Conservation (phyloP, 805 yeast genomes). For the Starmera dryadoides region DNA sequence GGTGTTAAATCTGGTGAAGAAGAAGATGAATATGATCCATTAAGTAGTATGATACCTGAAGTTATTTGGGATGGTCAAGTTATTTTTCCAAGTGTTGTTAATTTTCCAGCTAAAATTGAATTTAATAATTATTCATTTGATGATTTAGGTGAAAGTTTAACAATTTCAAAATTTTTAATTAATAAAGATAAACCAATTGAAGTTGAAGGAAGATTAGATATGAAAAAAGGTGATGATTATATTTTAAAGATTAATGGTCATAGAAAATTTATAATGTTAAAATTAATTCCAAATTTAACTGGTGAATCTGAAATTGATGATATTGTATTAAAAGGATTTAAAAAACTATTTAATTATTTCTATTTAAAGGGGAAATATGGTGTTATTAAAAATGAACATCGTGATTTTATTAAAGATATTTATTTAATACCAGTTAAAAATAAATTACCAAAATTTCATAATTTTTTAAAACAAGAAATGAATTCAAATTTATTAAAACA, state of each 20-base stretch:
- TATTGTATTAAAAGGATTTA: constrained; percentile 13
- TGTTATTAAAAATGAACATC: constrained; percentile 32
- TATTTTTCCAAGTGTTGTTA: constrained; percentile 41
- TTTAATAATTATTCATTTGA: constrained; percentile 22
- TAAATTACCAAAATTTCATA: constrained; percentile 7
- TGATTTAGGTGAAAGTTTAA: constrained; percentile 17
- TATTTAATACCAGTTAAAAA: constrained; percentile 29
- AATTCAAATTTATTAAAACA: neutral
- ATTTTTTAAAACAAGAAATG: neutral
- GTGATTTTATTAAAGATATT: constrained; percentile 37
- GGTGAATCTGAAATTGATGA: neutral
- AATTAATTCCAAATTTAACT: constrained; percentile 23
- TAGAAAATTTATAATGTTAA: constrained; percentile 47
- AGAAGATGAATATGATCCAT: constrained; percentile 15
- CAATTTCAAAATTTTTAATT: constrained; percentile 13
- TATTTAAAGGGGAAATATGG: constrained; percentile 32
- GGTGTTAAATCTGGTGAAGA: constrained; percentile 2
- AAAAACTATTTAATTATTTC: constrained; percentile 26
- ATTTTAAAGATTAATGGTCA: constrained; percentile 37
- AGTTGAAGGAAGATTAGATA: constrained; percentile 60
- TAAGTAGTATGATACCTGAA: constrained; percentile 13
- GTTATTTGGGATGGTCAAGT: constrained; percentile 42
- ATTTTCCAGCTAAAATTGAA: constrained; percentile 26
- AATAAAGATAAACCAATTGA: constrained; percentile 25
- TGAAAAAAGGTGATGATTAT: constrained; percentile 47